Conservation (phyloP, 2,329 filamentous ascomycete species). For the Fusarium circinatum region DNA sequence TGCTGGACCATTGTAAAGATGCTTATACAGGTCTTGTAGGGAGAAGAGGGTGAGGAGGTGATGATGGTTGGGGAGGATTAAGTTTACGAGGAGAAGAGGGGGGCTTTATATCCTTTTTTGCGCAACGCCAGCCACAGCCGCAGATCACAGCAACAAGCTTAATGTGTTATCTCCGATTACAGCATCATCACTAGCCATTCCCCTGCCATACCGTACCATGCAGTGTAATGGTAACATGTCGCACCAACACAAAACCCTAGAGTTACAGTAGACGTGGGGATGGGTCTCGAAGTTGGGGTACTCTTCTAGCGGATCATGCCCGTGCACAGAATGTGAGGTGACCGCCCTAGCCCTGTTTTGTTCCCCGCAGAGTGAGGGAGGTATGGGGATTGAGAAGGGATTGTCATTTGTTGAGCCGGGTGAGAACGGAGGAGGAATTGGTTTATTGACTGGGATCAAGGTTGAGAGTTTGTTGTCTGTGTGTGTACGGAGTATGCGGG, state of each 20-base stretch:
- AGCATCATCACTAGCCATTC: not conserved
- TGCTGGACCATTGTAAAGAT: slow-evolving; percentile 7
- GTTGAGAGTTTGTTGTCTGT: not conserved
- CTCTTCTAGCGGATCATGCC: slow-evolving; percentile 15
- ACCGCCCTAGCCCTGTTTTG: slow-evolving; percentile 7
- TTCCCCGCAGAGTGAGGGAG: slow-evolving; percentile 6
- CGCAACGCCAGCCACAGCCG: not conserved
- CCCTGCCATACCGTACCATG: not conserved
- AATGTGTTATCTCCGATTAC: slow-evolving; percentile 7
- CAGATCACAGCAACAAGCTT: slow-evolving; percentile 2
- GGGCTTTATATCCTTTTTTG: slow-evolving; percentile 14
- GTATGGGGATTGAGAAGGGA: slow-evolving; percentile 3
- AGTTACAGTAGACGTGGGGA: slow-evolving; percentile 35
- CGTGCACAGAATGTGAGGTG: slow-evolving; percentile 13
- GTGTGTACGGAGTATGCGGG: slow-evolving; percentile 2
- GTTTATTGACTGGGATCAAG: not conserved
- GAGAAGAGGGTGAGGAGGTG: not conserved
- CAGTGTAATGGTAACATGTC: slow-evolving; percentile 1
- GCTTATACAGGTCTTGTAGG: not conserved
- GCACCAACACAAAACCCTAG: slow-evolving; percentile 7
- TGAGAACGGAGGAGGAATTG: slow-evolving; percentile 14
- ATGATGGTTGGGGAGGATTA: not conserved
- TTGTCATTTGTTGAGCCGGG: slow-evolving; percentile 13
- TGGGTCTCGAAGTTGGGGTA: slow-evolving; percentile 35
- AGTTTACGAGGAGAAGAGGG: not conserved